phyloP scores from a whole-genome alignment of 495 filamentous ascomycete genomes.

The Xylaria bambusicola region DNA sequence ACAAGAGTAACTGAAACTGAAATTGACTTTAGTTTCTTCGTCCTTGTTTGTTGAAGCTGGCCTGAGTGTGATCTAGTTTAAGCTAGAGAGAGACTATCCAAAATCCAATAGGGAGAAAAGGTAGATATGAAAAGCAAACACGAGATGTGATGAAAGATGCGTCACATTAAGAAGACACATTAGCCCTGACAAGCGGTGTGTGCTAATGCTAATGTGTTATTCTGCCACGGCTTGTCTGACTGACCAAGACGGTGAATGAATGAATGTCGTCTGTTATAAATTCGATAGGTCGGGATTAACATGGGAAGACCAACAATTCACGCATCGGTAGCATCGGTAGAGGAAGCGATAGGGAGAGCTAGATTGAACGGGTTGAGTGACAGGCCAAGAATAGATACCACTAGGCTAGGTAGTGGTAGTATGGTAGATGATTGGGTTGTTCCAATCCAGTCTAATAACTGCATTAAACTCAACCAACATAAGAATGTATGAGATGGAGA shows the following conservation, averaged over 20 bases:
- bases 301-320: neutral
- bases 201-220: neutral
- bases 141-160: neutral
- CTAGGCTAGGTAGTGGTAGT: neutral
- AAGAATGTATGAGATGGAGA: neutral
- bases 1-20: neutral
- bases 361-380: neutral
- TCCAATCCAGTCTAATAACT: slow-evolving; percentile 10
- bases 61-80: neutral
- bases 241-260: neutral
- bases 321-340: too few relatives aligned
- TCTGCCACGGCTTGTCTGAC: neutral
- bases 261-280: neutral
- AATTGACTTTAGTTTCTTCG: neutral
- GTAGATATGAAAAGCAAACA: neutral
- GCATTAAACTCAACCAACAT: neutral
- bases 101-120: neutral
- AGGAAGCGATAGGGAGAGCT: neutral
- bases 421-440: neutral
- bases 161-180: slow-evolving; percentile 4
- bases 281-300: neutral
- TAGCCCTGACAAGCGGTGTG: neutral
- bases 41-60: neutral
- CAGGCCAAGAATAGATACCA: neutral
- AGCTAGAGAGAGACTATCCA: neutral